phyloP scores from a whole-genome alignment of 306 rosid genomes.

The Cicer cuneatum region DNA sequence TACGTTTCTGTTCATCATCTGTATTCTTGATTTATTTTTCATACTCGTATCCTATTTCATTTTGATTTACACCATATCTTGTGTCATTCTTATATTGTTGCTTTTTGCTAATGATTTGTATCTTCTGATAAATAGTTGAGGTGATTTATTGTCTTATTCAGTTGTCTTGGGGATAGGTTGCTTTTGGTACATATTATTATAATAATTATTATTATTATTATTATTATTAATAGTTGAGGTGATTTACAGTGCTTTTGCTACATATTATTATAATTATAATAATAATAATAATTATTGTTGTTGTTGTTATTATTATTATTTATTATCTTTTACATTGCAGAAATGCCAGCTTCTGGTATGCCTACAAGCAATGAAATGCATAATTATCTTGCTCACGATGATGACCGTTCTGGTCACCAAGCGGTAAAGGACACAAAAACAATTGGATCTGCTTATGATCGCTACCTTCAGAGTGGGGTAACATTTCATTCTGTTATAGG shows the following conservation, averaged over 20 bases:
- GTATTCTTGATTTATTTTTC: not conserved
- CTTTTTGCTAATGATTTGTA: not conserved
- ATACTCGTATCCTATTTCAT: not conserved
- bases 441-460: constrained; percentile 86
- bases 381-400: constrained; percentile 61
- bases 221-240: not conserved
- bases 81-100: not conserved
- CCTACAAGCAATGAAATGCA: constrained; percentile 72
- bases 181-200: not conserved
- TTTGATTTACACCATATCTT: not conserved
- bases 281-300: not conserved
- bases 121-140: not conserved
- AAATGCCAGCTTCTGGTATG: constrained; percentile 61
- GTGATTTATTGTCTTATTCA: not conserved
- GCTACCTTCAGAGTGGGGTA: constrained; percentile 92
- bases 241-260: not conserved
- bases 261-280: not conserved
- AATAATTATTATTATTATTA: too few relatives aligned
- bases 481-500: constrained; percentile 34
- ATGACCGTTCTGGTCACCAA: constrained; percentile 62
- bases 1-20: not conserved
- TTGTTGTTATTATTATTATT: not conserved
- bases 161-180: not conserved
- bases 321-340: constrained; percentile 43
- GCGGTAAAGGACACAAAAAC: constrained; percentile 64